Base-by-base conservation (phyloP, 2,329 filamentous ascomycete species). In the Blastomyces gilchristii region DNA sequence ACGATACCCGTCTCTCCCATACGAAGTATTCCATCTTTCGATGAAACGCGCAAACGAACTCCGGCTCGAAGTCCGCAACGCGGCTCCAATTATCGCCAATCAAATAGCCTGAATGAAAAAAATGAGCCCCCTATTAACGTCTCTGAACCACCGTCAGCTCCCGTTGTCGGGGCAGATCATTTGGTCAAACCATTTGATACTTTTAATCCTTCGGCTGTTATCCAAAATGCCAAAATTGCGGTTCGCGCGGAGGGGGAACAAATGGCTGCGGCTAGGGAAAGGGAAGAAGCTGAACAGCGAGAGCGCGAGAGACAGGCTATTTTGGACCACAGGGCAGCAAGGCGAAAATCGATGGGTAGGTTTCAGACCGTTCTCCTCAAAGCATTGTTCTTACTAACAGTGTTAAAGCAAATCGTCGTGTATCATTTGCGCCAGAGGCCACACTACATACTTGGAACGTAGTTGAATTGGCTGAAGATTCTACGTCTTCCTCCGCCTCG, bases 371-470 rank as follows among this genome's bases (percentile, higher is more conserved):
- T 41, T 5, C 43, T 45, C 25, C 18, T 25, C 34, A 11, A 4
- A 22, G 22, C 3, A n/a, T 22, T n/a, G 14, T 12, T 18, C 16
- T 12, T 3, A 31, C 62, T 58, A 63, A 62, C 16, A 39, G 62
- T 56, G 45, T 62, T 45, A 50, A 64, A 83, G 84, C 93, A 58
- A 96, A 94, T 73, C 86, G 94, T 71, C 86, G 94, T 71, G 94
- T 99, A 43, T 97, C 93, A 0, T 99, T 99, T 75, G 94, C 94
- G 4, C 94, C 94, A 0, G 94, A 99, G 77, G 94, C 94, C 14
- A 99, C 94, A 3, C 82, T 99, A 45, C 94, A 99, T 73, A 99
- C 94, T 0, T 97, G 96, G 82, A 92, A 97, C 71, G 92, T 94
- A 63, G 85, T 97, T 54, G 93, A 97, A 71, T 89, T 92, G 66